Conservation (phyloP, 163 green algal genomes). For the Chlorella variabilis region DNA sequence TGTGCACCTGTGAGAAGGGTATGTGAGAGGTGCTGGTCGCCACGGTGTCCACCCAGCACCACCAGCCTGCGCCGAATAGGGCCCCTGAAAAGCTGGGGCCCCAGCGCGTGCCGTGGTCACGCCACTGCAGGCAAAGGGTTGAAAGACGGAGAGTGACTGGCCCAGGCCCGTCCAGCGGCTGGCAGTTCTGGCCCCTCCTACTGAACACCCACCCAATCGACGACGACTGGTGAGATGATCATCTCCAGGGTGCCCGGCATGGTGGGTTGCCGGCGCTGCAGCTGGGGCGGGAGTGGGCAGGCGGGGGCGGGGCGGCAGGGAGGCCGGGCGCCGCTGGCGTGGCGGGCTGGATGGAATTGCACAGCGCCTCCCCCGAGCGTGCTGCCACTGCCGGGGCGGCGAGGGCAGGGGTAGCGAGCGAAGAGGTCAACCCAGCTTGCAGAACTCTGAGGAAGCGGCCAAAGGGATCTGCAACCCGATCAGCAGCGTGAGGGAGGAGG, state of each 20-base stretch:
- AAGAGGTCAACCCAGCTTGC: too few relatives aligned
- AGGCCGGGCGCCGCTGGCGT: not conserved
- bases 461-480: too few relatives aligned
- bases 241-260: constrained; percentile 18
- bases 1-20: constrained; percentile 65
- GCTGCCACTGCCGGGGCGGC: too few relatives aligned
- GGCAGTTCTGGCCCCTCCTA: not conserved
- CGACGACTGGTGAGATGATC: not conserved
- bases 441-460: too few relatives aligned
- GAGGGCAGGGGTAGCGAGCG: too few relatives aligned
- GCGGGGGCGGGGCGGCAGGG: not conserved
- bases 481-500: too few relatives aligned
- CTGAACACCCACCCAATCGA: constrained; percentile 21
- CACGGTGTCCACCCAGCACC: constrained; percentile 79
- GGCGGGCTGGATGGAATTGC: too few relatives aligned
- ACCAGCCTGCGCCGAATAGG: constrained; percentile 74
- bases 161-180: not conserved
- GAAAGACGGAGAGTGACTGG: not conserved
- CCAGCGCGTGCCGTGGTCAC: constrained; percentile 18
- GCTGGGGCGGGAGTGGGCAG: not conserved
- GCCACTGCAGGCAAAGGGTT: not conserved
- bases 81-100: constrained; percentile 56
- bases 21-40: constrained; percentile 53
- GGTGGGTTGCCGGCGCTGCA: not conserved
- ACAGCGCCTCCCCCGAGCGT: too few relatives aligned